A percentile compares a stretch with the other conserved stretches of the same genome.
Conservation (phyloP, 2,329 filamentous ascomycete genomes). For the Colletotrichum viniferum region DNA sequence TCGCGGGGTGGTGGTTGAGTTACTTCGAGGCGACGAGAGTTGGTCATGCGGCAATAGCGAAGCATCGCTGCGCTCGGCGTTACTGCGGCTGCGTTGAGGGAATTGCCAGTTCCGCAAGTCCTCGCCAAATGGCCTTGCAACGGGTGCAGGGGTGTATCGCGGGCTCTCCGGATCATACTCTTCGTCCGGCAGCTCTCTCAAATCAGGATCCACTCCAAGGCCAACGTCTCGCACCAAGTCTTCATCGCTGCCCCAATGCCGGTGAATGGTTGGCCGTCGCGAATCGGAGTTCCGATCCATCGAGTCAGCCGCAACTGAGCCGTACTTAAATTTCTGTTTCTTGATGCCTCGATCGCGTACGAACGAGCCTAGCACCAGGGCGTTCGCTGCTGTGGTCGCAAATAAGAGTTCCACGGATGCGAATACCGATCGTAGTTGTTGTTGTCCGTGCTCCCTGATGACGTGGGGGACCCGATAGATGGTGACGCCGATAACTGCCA, state of each 20-base stretch:
- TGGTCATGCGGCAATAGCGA: slow-evolving; percentile 43
- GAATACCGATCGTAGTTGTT: slow-evolving; percentile 86
- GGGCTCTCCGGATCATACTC: slow-evolving; percentile 24
- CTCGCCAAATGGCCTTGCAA: slow-evolving; percentile 32
- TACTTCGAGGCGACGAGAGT: slow-evolving; percentile 39
- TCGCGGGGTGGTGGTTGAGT: slow-evolving; percentile 51
- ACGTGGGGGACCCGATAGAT: slow-evolving; percentile 82
- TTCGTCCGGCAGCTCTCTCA: slow-evolving; percentile 43
- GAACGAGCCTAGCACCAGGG: slow-evolving; percentile 89
- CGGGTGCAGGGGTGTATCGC: slow-evolving; percentile 40
- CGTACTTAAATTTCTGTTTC: slow-evolving; percentile 80
- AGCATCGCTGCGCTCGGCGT: slow-evolving; percentile 49
- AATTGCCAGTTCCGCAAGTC: slow-evolving; percentile 54
- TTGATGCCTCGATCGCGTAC: slow-evolving; percentile 89
- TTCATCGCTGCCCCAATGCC: slow-evolving; percentile 87
- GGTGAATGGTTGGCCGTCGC: slow-evolving; percentile 57
- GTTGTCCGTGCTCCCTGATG: slow-evolving; percentile 70
- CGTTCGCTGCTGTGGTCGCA: slow-evolving; percentile 85
- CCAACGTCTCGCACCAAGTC: slow-evolving; percentile 85
- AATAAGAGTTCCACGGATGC: slow-evolving; percentile 91
- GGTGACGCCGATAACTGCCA: slow-evolving; percentile 80
- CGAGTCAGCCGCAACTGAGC: slow-evolving; percentile 65
- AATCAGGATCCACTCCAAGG: slow-evolving; percentile 63
- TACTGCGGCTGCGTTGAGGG: slow-evolving; percentile 42
- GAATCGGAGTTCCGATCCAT: slow-evolving; percentile 52